phyloP scores from a whole-genome alignment of 1,139 yeast genomes.

The Yamadazyma buinensis region DNA sequence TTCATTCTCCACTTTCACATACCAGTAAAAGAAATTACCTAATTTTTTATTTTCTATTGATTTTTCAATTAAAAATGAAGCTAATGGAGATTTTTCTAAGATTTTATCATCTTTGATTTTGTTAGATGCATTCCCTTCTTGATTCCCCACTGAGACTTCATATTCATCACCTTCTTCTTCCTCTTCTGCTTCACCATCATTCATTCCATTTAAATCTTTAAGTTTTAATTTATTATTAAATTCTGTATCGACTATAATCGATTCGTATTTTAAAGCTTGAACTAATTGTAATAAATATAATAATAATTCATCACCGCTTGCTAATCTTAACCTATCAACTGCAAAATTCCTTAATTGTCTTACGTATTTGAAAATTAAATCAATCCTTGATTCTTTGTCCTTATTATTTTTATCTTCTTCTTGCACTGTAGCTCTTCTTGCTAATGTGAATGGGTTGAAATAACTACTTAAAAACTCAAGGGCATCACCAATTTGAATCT shows the following conservation, averaged over 20 bases:
- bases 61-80: slow-evolving; percentile 72
- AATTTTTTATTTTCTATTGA: slow-evolving; percentile 63
- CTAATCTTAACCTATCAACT: slow-evolving; percentile 74
- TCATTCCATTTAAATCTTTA: slow-evolving; percentile 6
- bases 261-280: slow-evolving; percentile 82
- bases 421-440: slow-evolving; percentile 13
- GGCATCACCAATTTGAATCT: slow-evolving; percentile 89
- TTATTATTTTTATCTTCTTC: slow-evolving; percentile 10
- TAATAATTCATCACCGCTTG: slow-evolving; percentile 75
- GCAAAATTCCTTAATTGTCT: slow-evolving; percentile 73
- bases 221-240: slow-evolving; percentile 6
- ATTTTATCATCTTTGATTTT: slow-evolving; percentile 17
- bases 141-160: slow-evolving; percentile 2
- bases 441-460: slow-evolving; percentile 43
- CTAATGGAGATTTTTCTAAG: slow-evolving; percentile 55
- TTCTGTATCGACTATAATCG: slow-evolving; percentile 22
- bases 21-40: slow-evolving; percentile 90
- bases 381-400: slow-evolving; percentile 25
- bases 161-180: slow-evolving; percentile 1
- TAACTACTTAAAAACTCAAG: slow-evolving; percentile 79
- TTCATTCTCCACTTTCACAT: slow-evolving; percentile 79
- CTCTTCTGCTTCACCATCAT: slow-evolving; percentile 4
- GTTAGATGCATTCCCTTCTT: slow-evolving; percentile 7
- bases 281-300: slow-evolving; percentile 85
- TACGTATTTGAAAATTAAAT: slow-evolving; percentile 32